phyloP scores from a whole-genome alignment of 306 rosid species.

The Trifolium pratense region DNA sequence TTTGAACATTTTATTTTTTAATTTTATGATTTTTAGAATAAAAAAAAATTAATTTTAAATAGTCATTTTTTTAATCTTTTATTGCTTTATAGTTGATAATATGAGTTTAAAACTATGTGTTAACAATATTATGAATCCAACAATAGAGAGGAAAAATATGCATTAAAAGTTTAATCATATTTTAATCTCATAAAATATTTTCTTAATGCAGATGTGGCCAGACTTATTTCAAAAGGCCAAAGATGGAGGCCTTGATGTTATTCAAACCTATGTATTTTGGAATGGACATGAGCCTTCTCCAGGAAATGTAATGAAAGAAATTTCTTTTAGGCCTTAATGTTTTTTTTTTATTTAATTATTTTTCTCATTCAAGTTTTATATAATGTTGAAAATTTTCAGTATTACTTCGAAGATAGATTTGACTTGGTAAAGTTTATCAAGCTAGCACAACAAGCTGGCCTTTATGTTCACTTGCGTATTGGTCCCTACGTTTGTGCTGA shows the following conservation, averaged over 20 bases:
- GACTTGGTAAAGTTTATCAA: constrained; percentile 76
- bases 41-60: no score
- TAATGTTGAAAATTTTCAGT: constrained; percentile 50
- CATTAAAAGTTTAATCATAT: no score
- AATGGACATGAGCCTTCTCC: constrained; percentile 88
- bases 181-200: not conserved
- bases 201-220: constrained; percentile 81
- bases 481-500: constrained; percentile 88
- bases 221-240: constrained; percentile 77
- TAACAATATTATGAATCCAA: no score
- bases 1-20: no score
- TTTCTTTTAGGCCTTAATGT: not conserved
- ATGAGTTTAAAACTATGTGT: no score
- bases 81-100: no score
- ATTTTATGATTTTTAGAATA: no score
- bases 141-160: no score
- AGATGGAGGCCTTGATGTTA: constrained; percentile 84
- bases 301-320: constrained; percentile 43
- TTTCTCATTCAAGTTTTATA: not conserved
- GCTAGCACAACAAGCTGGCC: constrained; percentile 67
- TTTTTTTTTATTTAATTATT: not conserved
- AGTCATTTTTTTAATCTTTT: no score
- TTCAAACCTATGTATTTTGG: constrained; percentile 97
- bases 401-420: constrained; percentile 70
- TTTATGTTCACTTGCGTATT: constrained; percentile 79